Base-by-base conservation (phyloP, 2,329 filamentous ascomycete species). In the Aspergillus awamori region DNA sequence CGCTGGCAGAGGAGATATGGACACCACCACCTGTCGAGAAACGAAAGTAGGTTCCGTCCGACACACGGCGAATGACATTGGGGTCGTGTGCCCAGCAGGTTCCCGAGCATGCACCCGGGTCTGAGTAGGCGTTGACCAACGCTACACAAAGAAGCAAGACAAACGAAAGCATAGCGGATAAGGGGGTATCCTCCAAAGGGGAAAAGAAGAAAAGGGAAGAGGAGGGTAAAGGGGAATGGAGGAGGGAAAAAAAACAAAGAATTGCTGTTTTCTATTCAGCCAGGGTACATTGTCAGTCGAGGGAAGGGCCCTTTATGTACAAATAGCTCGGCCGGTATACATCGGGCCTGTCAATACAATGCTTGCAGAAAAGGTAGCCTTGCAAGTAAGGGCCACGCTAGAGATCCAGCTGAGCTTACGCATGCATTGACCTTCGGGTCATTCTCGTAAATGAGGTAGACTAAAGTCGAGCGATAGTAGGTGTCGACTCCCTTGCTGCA, bases 21-120 rank as follows among this genome's bases (percentile, higher is more conserved):
- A 85, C 79, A 57, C 80, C 79, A n/a, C 75, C 77, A 13, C 81
- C 81, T 0, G 83, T 85, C 0, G 81, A 80, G 67, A 84, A 85
- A 39, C 82, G 80, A 73, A 79, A 85, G 70, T 84, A 85, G 1
- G 72, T 82, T 28, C 82, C 82, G 69, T 85, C 82, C 2, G 75
- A 74, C 43, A 72, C 67, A 57, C 82, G 80, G 28, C 77, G 77
- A 63, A 83, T 81, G 56, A 84, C 69, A 4, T 79, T 74, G 2
- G 83, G 82, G 62, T 85, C 83, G 63, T 85, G 82, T 8, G 70
- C 67, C 69, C 71, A 73, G 63, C 74, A 76, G 36, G 70, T 57
- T 33, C 74, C 74, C 1, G 67, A 71, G 58, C 74, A 76, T 39
- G 69, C 58, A 11, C 72, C 73, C 6, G 72, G 71, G 60, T 70